Base-by-base conservation (phyloP, 768 basidiomycete genomes). In the Hericium coralloides region DNA sequence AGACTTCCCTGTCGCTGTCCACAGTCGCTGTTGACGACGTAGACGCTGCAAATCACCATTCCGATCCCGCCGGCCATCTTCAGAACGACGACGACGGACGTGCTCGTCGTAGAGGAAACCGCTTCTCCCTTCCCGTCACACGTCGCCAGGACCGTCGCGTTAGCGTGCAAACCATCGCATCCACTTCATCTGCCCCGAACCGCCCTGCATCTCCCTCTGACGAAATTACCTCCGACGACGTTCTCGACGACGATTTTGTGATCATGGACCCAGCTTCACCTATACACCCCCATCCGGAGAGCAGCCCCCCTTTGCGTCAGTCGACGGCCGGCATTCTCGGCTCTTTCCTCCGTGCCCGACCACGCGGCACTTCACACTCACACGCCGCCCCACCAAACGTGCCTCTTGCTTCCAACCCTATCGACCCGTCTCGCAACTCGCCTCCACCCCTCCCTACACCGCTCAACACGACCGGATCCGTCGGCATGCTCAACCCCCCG, bases 281-380 rank as follows among this genome's bases (percentile, higher is more conserved):
- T 31, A 31, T 31, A 31, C 31, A 31, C 8, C 31, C 20, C 10
- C 49, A 25, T n/a, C 23, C 20, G 26, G 10, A 23, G 49, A 50
- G 73, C 31, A 39, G 23, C 26, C 66, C 70, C 39, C 67, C 71
- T 39, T 69, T 77, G 37, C 76, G 86, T 55, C 75, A 81, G 56
- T 83, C 83, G 20, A 45, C 43, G 17, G 20, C 43, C 20, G 43
- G 43, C 59, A 87, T 90, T 68, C 77, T 90, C 49, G 82, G 85
- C 58, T 83, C 83, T 53, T 82, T 89, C 69, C 76, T 90, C 59
- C 82, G 87, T 58, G 81, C 80, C 49, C 74, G 87, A 59, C 85
- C 85, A 17, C 77, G 85, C 63, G 86, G 84, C 67, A 73, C 79
- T 48, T 86, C 85, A 36, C 78, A 83, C 68, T 83, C 83, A 20